Percentiles rank a stretch among this genome's conserved stretches.
phyloP scores from a whole-genome alignment of 2,329 filamentous ascomycete genomes.

The Penicillium psychrosexuale region DNA sequence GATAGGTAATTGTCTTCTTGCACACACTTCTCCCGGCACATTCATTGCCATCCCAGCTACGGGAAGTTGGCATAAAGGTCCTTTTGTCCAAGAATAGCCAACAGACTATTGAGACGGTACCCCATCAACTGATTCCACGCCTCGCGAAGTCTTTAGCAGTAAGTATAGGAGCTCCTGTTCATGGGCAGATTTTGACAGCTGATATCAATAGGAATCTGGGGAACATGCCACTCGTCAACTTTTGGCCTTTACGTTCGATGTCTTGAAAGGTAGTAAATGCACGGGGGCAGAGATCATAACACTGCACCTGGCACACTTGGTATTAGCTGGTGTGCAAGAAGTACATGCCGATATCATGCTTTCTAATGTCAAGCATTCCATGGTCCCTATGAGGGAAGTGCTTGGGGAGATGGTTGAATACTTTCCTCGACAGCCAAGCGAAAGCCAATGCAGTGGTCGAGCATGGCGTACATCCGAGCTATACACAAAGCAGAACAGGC shows the following conservation, averaged over 20 bases:
- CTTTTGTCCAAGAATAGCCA: conserved; percentile 27
- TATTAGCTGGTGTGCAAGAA: conserved; percentile 26
- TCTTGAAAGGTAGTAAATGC: conserved; percentile 14
- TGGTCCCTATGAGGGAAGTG: conserved; percentile 13
- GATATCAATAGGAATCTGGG: conserved; percentile 17
- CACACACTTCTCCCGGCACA: conserved; percentile 25
- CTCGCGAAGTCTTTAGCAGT: conserved; percentile 42
- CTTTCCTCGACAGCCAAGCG: conserved; percentile 20
- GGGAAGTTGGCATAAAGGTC: conserved; percentile 22
- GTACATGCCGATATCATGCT: conserved; percentile 8
- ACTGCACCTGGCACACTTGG: conserved; percentile 22
- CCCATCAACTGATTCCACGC: conserved; percentile 22
- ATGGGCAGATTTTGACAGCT: neutral
- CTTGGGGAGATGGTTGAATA: conserved; percentile 17
- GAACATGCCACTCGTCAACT: conserved; percentile 22
- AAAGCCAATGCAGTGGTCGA: conserved; percentile 19
- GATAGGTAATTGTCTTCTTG: conserved; percentile 34
- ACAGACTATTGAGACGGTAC: conserved; percentile 20
- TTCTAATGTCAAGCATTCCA: conserved; percentile 11
- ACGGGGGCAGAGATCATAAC: conserved; percentile 10
- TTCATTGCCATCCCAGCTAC: conserved; percentile 28
- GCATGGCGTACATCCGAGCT: conserved; percentile 16
- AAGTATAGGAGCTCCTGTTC: conserved; percentile 29
- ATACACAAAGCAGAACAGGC: conserved; percentile 23
- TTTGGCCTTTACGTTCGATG: conserved; percentile 23